phyloP scores from a whole-genome alignment of 176 grass and related monocot species.

The Carex myosuroides region DNA sequence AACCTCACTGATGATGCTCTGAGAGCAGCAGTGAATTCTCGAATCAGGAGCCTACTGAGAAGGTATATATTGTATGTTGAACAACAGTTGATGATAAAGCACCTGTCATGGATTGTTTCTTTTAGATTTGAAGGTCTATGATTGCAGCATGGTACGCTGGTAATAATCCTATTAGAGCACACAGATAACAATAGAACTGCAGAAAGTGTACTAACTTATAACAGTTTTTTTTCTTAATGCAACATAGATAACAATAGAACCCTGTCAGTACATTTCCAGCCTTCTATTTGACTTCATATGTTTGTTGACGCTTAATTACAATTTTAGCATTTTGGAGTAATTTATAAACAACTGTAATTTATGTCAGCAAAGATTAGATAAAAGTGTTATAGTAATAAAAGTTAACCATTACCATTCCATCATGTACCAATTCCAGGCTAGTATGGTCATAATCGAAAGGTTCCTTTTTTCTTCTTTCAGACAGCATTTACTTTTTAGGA shows the following conservation, averaged over 20 bases:
- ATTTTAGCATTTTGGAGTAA: background rate
- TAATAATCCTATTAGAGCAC: background rate
- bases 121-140: background rate
- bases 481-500: background rate
- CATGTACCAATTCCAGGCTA: background rate
- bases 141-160: background rate
- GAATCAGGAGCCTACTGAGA: slow-evolving; percentile 56
- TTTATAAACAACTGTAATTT: background rate
- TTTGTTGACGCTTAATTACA: background rate
- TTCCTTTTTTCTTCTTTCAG: background rate
- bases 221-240: background rate
- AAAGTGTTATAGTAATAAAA: background rate
- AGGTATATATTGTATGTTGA: background rate
- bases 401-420: background rate
- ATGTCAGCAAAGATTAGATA: background rate
- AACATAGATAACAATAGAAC: background rate
- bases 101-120: background rate
- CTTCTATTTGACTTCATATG: background rate
- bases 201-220: background rate
- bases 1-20: slow-evolving; percentile 52
- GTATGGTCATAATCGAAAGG: background rate
- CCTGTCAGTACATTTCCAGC: background rate
- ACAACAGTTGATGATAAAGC: background rate
- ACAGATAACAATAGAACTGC: background rate
- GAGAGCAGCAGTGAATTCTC: slow-evolving; percentile 38